Evolutionary conservation across 495 filamentous ascomycete species (phyloP), one percentile per base, ranked within the genome.

Genomic region (Trichoderma gamsii): DNA sequence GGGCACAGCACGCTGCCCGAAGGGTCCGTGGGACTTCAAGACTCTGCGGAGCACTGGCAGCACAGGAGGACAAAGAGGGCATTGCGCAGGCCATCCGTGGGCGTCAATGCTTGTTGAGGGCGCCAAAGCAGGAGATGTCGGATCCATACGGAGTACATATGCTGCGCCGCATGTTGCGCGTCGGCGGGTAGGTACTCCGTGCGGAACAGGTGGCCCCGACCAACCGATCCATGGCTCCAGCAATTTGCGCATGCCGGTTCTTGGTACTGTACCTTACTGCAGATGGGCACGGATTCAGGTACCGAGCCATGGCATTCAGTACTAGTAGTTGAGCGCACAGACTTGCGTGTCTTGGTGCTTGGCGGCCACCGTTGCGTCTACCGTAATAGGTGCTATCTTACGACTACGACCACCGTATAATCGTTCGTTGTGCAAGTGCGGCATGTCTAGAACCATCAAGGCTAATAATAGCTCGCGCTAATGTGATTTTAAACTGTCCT

Each of bases 381-480:
- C 35, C 35, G 35, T 38, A 38, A 7, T 38, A 38, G 35, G 35
- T 38, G 35, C 35, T 38, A 38, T 38, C 35, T 38, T 38, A 38
- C 35, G 35, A 38, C 35, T 38, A 9, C 35, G 29, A 29, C 29
- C 29, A 4, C 29, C 4, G 29, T 29, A 29, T n/a, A n/a, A n/a
- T 4, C 29, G 29, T 29, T 29, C 29, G 29, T 21, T n/a, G 46
- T n/a, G 16, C 16, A 51, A 7, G 3, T 52, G n/a, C 49, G 6
- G 35, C 7, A 38, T 38, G 49, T 21, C 18, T 4, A 52, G 16
- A 23, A 52, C n/a, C 49, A 52, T 18, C n/a, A 21, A 18, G 18
- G 56, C 56, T 61, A 61, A 61, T 61, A 61, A 61, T 61, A 61
- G 56, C 56, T 61, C 56, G 56, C 56, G 56, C 56, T 61, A 61